phyloP scores from a whole-genome alignment of 305 asterid genomes.

The Fraxinus dipetala region DNA sequence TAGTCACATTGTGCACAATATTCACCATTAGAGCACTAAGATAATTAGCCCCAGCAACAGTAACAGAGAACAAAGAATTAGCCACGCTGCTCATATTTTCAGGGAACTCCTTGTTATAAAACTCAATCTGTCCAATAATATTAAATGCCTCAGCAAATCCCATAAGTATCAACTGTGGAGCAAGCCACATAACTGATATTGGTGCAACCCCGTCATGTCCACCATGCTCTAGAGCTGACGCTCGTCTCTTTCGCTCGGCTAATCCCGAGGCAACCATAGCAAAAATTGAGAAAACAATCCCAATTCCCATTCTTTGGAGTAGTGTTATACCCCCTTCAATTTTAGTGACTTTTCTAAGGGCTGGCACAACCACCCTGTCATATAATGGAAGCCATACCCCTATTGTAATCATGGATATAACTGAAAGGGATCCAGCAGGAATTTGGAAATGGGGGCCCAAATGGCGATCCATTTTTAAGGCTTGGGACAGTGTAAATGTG shows the following conservation, averaged over 20 bases:
- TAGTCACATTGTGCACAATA: slow-evolving; percentile 50
- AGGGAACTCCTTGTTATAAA: slow-evolving; percentile 83
- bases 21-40: slow-evolving; percentile 57
- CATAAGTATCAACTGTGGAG: slow-evolving; percentile 84
- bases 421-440: slow-evolving; percentile 55
- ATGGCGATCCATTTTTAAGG: slow-evolving; percentile 69
- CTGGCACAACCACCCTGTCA: slow-evolving; percentile 62
- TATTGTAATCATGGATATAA: slow-evolving; percentile 65
- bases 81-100: slow-evolving; percentile 80
- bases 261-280: slow-evolving; percentile 65
- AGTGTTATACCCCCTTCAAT: slow-evolving; percentile 70
- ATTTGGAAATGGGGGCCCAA: slow-evolving; percentile 54
- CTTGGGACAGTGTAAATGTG: slow-evolving; percentile 67
- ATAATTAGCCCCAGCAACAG: slow-evolving; percentile 65
- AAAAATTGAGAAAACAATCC: slow-evolving; percentile 49
- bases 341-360: slow-evolving; percentile 36
- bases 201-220: slow-evolving; percentile 48
- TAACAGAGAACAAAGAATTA: slow-evolving; percentile 65
- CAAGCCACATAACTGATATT: slow-evolving; percentile 64
- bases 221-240: slow-evolving; percentile 29
- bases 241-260: slow-evolving; percentile 50
- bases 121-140: slow-evolving; percentile 76
- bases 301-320: slow-evolving; percentile 76
- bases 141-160: slow-evolving; percentile 90
- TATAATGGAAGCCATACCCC: slow-evolving; percentile 68